Conservation (phyloP, 495 filamentous ascomycete genomes). For the Cairneyella variabilis region DNA sequence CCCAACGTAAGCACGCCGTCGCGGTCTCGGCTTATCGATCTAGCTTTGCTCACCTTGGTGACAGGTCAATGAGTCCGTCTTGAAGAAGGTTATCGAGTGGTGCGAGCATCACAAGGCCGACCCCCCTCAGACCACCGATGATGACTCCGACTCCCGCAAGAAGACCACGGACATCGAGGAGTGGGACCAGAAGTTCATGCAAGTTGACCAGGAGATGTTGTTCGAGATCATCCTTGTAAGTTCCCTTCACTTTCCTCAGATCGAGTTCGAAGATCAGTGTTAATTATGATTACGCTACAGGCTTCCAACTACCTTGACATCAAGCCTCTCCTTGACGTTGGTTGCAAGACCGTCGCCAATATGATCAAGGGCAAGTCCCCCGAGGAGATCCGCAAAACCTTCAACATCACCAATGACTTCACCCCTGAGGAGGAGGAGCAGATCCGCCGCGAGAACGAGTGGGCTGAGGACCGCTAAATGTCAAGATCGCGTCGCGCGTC, state of each 20-base stretch:
- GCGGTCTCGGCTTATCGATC: not conserved
- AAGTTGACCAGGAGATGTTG: slow-evolving; percentile 99
- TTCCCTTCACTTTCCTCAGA: slow-evolving; percentile 16
- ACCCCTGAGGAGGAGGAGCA: slow-evolving; percentile 80
- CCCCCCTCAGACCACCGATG: slow-evolving; percentile 68
- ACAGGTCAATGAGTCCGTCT: slow-evolving; percentile 87
- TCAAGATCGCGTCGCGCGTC: not conserved
- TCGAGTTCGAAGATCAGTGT: not conserved
- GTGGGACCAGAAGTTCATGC: slow-evolving; percentile 99
- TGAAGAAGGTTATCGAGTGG: slow-evolving; percentile 97
- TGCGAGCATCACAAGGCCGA: slow-evolving; percentile 91
- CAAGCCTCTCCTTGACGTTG: slow-evolving; percentile 76
- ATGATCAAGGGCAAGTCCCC: slow-evolving; percentile 87
- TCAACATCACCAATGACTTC: slow-evolving; percentile 83
- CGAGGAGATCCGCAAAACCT: slow-evolving; percentile 78
- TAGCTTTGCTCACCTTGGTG: not conserved
- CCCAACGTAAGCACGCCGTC: slow-evolving; percentile 66
- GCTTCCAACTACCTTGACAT: slow-evolving; percentile 81
- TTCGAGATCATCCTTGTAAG: slow-evolving; percentile 97
- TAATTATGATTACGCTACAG: slow-evolving; percentile 19
- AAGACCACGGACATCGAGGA: slow-evolving; percentile 99
- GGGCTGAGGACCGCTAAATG: slow-evolving; percentile 67
- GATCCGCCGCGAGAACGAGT: slow-evolving; percentile 80
- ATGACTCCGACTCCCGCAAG: slow-evolving; percentile 92
- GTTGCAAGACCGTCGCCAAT: slow-evolving; percentile 81